Percentiles rank a stretch among this genome's conserved stretches.
Evolutionary conservation across 257 asterid species (phyloP).

Genomic region (Parsonsia alboflavescens): DNA sequence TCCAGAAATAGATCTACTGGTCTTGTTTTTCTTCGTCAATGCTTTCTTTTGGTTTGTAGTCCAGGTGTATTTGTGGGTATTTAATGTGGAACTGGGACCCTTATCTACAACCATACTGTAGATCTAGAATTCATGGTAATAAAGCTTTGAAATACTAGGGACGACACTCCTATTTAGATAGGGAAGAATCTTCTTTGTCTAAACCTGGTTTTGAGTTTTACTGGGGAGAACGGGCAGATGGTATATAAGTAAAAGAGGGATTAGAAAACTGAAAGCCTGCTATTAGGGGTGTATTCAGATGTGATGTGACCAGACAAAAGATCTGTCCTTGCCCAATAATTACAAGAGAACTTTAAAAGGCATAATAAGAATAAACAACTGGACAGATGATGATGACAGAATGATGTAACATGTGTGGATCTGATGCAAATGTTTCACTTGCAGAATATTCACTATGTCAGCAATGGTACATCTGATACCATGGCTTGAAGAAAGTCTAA

Average conservation of each 20-base stretch:
- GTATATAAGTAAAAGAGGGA: conserved; percentile 18
- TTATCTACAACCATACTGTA: conserved; percentile 25
- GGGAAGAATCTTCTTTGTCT: conserved; percentile 20
- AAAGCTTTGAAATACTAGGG: conserved; percentile 13
- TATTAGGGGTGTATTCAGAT: conserved; percentile 30
- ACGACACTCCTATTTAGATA: conserved; percentile 5
- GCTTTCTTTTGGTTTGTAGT: conserved; percentile 29
- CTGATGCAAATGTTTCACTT: conserved; percentile 21
- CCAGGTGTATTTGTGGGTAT: conserved; percentile 32
- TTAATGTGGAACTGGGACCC: conserved; percentile 45
- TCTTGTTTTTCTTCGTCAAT: conserved; percentile 24
- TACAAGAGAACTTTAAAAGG: conserved; percentile 27
- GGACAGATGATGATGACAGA: conserved; percentile 29
- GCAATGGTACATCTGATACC: conserved; percentile 15
- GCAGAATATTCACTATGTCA: conserved; percentile 25
- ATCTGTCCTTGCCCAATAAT: conserved; percentile 50
- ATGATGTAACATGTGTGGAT: conserved; percentile 54
- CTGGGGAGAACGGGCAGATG: conserved; percentile 16
- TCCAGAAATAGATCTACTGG: conserved; percentile 39
- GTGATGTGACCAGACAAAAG: conserved; percentile 45
- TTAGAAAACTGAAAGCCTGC: conserved; percentile 24
- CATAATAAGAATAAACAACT: conserved; percentile 24
- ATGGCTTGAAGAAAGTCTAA: conserved; percentile 1
- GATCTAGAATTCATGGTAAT: conserved; percentile 30
- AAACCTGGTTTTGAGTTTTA: conserved; percentile 9